A percentile compares a stretch with the other conserved stretches of the same genome.
Evolutionary conservation across 345 rosid species (phyloP).

Genomic region (Moringa oleifera): DNA sequence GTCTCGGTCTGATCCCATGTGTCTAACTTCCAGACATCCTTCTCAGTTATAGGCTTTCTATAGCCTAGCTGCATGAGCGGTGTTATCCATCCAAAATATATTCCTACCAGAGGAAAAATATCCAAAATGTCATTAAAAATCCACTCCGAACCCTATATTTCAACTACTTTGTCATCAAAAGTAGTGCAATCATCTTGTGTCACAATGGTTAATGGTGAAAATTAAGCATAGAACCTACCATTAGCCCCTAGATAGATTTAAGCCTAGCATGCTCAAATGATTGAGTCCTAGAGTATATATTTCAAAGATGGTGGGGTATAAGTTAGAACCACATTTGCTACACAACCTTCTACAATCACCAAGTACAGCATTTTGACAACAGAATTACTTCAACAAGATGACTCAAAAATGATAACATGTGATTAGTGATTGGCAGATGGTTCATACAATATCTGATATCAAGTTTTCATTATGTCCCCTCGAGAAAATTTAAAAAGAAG

Average conservation of each 20-base stretch:
- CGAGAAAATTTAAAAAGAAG: background rate
- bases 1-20: constrained; percentile 91
- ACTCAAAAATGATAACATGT: no score
- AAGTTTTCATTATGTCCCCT: no score
- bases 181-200: background rate
- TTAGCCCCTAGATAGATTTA: background rate
- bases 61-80: constrained; percentile 86
- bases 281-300: background rate
- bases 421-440: no score
- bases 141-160: background rate
- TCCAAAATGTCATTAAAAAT: background rate
- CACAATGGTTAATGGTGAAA: background rate
- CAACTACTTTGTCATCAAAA: background rate
- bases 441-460: no score
- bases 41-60: constrained; percentile 81
- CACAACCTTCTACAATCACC: no score
- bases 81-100: constrained; percentile 79
- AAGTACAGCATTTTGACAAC: no score
- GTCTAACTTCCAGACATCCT: constrained; percentile 90
- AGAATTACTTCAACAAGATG: no score
- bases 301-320: no score
- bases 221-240: background rate
- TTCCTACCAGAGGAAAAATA: constrained; percentile 39
- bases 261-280: background rate
- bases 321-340: no score